Evolutionary conservation across 768 basidiomycete genomes (phyloP).

Genomic region (Cubamyces sp.): DNA sequence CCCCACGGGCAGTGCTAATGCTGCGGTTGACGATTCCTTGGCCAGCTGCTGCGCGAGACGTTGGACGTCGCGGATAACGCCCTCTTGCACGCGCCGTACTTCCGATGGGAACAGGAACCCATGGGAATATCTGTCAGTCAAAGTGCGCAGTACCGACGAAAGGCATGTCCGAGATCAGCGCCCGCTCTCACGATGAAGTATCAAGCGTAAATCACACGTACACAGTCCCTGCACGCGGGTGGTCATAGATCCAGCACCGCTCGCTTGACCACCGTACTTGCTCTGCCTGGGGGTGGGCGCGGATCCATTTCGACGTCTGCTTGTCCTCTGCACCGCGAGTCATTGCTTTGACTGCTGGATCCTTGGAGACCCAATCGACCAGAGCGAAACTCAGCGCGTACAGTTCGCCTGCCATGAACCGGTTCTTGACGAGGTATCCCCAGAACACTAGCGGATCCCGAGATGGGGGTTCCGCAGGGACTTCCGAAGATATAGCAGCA

Average conservation of each 20-base stretch:
- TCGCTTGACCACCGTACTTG: slow-evolving; percentile 91
- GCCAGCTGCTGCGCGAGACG: slow-evolving; percentile 24
- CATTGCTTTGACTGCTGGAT: slow-evolving; percentile 65
- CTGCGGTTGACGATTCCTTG: slow-evolving; percentile 22
- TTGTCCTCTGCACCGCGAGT: slow-evolving; percentile 91
- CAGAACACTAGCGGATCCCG: slow-evolving; percentile 80
- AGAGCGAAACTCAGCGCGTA: slow-evolving; percentile 91
- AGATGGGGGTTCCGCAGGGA: slow-evolving; percentile 19
- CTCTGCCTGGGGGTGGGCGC: slow-evolving; percentile 73
- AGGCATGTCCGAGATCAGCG: neutral
- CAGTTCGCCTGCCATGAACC: slow-evolving; percentile 95
- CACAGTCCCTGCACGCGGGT: slow-evolving; percentile 93
- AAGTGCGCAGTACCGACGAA: slow-evolving; percentile 1
- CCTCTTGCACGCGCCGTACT: slow-evolving; percentile 65
- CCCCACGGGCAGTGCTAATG: slow-evolving; percentile 30
- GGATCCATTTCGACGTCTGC: slow-evolving; percentile 92
- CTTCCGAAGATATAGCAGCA: slow-evolving; percentile 12
- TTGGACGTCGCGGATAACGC: slow-evolving; percentile 57
- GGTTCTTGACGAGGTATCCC: slow-evolving; percentile 89
- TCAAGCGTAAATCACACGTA: slow-evolving; percentile 45
- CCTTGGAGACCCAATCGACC: slow-evolving; percentile 84
- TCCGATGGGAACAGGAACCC: slow-evolving; percentile 95
- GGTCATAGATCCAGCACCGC: slow-evolving; percentile 97
- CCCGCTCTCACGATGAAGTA: neutral
- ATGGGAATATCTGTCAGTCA: slow-evolving; percentile 74